Evolutionary conservation across 1,284 basidiomycete genomes (phyloP).

Genomic region (Pseudozyma sp.): DNA sequence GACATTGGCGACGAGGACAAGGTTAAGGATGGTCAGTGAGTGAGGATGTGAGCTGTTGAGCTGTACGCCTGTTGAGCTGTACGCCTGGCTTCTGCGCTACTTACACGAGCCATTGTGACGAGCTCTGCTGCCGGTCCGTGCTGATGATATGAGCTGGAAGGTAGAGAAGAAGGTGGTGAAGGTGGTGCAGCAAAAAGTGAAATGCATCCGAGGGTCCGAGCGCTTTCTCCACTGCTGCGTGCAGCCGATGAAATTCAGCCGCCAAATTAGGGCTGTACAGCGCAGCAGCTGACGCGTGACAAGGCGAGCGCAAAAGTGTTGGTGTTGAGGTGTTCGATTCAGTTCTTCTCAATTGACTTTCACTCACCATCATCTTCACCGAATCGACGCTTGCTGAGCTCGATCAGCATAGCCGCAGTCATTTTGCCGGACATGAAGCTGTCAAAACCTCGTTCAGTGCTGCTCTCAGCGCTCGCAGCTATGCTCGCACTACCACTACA

Average conservation of each 20-base stretch:
- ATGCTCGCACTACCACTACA: constrained; percentile 23
- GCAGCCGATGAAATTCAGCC: neutral
- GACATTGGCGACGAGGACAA: neutral
- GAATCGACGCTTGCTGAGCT: neutral
- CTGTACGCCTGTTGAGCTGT: neutral
- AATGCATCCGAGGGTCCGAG: constrained; percentile 11
- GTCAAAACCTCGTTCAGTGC: constrained; percentile 10
- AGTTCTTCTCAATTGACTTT: constrained; percentile 1
- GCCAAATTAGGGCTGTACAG: neutral
- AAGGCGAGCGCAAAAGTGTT: neutral
- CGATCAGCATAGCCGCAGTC: neutral
- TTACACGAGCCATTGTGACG: constrained; percentile 26
- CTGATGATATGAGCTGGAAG: neutral
- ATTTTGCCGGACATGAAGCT: constrained; percentile 16
- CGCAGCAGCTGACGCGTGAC: neutral
- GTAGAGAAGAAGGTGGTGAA: neutral
- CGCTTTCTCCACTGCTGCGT: neutral
- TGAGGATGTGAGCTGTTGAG: neutral
- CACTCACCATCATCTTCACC: neutral
- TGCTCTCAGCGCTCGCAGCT: constrained; percentile 22
- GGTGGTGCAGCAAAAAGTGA: neutral
- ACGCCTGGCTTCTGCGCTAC: neutral
- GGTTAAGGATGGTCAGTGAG: neutral
- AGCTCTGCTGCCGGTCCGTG: neutral
- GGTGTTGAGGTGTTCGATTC: neutral